Evolutionary conservation across 768 basidiomycete genomes (phyloP).

Genomic region (Naganishia friedmannii): DNA sequence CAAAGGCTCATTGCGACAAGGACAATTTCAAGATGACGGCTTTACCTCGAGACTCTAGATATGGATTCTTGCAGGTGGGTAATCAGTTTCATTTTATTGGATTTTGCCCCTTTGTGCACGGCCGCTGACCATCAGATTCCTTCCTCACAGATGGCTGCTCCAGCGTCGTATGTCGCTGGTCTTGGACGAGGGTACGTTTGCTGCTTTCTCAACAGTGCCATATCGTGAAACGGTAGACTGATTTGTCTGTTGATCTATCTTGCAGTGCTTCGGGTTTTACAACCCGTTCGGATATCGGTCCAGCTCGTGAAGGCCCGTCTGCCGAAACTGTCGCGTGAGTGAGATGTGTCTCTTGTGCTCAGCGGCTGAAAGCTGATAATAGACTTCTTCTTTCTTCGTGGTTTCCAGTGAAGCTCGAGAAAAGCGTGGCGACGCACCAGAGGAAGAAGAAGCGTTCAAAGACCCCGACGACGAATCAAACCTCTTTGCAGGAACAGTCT

Average conservation of each 20-base stretch:
- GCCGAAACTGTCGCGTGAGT: slow-evolving; percentile 84
- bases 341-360: neutral
- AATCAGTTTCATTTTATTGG: too few species aligned
- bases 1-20: neutral
- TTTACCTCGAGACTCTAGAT: slow-evolving; percentile 40
- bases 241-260: neutral
- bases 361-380: neutral
- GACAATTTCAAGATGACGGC: slow-evolving; percentile 27
- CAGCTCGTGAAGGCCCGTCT: slow-evolving; percentile 89
- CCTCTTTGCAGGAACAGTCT: slow-evolving; percentile 89
- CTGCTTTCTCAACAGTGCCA: neutral
- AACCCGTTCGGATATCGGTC: slow-evolving; percentile 96
- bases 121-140: neutral
- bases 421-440: slow-evolving; percentile 78
- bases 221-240: neutral
- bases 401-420: slow-evolving; percentile 73
- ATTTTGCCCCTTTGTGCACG: neutral
- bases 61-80: slow-evolving; percentile 48
- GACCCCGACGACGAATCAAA: slow-evolving; percentile 98
- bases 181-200: slow-evolving; percentile 81
- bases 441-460: slow-evolving; percentile 84
- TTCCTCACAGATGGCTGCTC: slow-evolving; percentile 61
- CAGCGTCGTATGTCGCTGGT: slow-evolving; percentile 96
- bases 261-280: slow-evolving; percentile 91
- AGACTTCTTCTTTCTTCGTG: too few species aligned